phyloP scores from a whole-genome alignment of 495 filamentous ascomycete genomes.

The Cercophora sp. region DNA sequence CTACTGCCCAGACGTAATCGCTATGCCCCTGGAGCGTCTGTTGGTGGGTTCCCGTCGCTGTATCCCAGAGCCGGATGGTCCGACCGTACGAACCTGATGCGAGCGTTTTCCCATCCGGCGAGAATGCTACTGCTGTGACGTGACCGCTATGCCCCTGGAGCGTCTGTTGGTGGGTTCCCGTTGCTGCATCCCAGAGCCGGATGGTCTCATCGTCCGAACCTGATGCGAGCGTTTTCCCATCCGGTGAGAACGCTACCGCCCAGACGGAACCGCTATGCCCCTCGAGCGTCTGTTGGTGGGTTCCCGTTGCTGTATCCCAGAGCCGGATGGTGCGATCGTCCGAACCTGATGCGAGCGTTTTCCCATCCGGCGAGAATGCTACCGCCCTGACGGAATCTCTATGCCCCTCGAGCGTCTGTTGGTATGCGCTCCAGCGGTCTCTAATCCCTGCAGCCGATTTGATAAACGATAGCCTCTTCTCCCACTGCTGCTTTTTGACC shows the following conservation, averaged over 20 bases:
- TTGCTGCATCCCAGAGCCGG: constrained; percentile 34
- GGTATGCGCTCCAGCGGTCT: constrained; percentile 6
- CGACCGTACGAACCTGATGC: constrained; percentile 23
- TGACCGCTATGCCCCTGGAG: constrained; percentile 14
- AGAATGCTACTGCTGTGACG: constrained; percentile 32
- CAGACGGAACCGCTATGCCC: constrained; percentile 6
- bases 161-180: constrained; percentile 11
- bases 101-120: constrained; percentile 26
- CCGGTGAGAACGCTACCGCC: constrained; percentile 8
- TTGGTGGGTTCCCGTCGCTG: constrained; percentile 2
- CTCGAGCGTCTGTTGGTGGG: neutral
- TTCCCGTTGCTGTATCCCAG: constrained; percentile 12
- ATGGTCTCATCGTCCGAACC: constrained; percentile 28
- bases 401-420: constrained; percentile 14
- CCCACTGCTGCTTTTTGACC: constrained; percentile 7
- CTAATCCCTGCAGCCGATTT: neutral
- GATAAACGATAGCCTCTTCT: constrained; percentile 1
- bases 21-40: constrained; percentile 9
- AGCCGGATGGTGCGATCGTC: constrained; percentile 12
- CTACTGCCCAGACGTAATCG: neutral
- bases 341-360: constrained; percentile 1
- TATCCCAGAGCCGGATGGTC: constrained; percentile 14
- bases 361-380: constrained; percentile 4
- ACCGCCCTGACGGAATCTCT: neutral
- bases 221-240: constrained; percentile 24